phyloP scores from a whole-genome alignment of 345 rosid species.

The Citrus inodora region DNA sequence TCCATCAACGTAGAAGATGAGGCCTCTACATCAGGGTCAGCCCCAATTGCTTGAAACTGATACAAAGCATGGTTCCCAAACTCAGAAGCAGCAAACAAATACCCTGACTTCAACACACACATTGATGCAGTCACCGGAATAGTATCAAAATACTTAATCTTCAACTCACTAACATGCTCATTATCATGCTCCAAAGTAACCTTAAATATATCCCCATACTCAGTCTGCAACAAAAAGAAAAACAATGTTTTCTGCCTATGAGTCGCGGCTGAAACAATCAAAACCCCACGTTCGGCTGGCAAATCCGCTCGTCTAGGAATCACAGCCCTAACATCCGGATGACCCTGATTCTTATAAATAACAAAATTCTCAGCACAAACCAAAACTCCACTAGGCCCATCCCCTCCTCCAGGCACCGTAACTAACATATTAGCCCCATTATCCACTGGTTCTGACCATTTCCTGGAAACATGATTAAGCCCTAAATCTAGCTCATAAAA shows the following conservation, averaged over 20 bases:
- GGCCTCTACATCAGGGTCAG: conserved; percentile 87
- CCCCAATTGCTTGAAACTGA: conserved; percentile 93
- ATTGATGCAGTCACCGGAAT: conserved; percentile 82
- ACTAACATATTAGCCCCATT: conserved; percentile 98
- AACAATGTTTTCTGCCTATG: conserved; percentile 90
- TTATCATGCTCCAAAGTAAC: conserved; percentile 77
- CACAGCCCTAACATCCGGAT: conserved; percentile 85
- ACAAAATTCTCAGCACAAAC: conserved; percentile 98
- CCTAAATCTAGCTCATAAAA: conserved; percentile 95
- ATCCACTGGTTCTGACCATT: conserved; percentile 94
- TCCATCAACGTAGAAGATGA: conserved; percentile 90
- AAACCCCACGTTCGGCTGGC: conserved; percentile 88
- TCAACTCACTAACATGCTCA: conserved; percentile 75
- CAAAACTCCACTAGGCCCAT: conserved; percentile 95
- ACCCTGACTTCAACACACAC: conserved; percentile 90
- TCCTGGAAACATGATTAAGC: conserved; percentile 93
- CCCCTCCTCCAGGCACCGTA: conserved; percentile 97
- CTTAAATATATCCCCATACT: conserved; percentile 91
- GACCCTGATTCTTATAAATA: conserved; percentile 93
- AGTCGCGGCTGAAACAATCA: conserved; percentile 87
- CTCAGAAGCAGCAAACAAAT: conserved; percentile 89
- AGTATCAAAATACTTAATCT: conserved; percentile 91
- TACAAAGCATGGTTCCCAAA: conserved; percentile 94
- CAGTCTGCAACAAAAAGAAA: conserved; percentile 94
- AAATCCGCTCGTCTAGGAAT: conserved; percentile 90